Evolutionary conservation across 2,329 filamentous ascomycete species (phyloP), one percentile per base, ranked within the genome.

Genomic region (Lasiodiplodia hormozganensis): DNA sequence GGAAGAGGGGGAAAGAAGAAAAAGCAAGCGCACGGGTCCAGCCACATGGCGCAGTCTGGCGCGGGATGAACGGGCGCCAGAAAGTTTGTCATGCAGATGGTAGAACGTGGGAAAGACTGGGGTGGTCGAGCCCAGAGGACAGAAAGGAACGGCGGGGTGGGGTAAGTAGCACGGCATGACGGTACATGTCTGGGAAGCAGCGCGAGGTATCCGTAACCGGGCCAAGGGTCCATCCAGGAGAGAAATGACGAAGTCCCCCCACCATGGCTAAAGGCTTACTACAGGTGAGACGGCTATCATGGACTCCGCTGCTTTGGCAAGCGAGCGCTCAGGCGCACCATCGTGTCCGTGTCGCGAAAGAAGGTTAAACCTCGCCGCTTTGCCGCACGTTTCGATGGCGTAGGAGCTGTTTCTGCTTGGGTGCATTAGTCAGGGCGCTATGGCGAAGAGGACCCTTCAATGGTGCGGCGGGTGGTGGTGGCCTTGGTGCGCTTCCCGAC

Each of bases 301-400:
- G 40, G 43, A 47, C n/a, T 51, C 34, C 6, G 57, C 34, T 47
- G 38, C 38, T 57, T 57, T 57, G 54, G 56, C 21, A 60, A 47
- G 34, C 56, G 38, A 60, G 43, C 14, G 58, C 40, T 36, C 40
- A 31, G 58, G 43, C 43, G 12, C 31, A 11, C 31, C 53, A 62
- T 51, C 40, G 28, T 36, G 40, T 23, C 31, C 58, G 58, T 51
- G 40, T 51, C 38, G 40, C 43, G 49, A 43, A 36, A 36, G 40
- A 51, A 62, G 43, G 58, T 51, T 62, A 51, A 62, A 62, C 58
- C 16, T 36, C 43, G 40, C 58, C 43, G 40, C 58, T 21, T 47
- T 23, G 25, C 49, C 40, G 43, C 43, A 51, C 57, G 57, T 12
- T 47, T 62, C 25, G 58, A 34, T 28, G 43, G 58, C 25, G 58